Percentiles rank a stretch among this genome's conserved stretches.
These are phyloP conservation scores for Wickerhamomyces rabaulensis DNA, from an alignment of 805 yeast species.

Conservation along the genomic window DNA sequence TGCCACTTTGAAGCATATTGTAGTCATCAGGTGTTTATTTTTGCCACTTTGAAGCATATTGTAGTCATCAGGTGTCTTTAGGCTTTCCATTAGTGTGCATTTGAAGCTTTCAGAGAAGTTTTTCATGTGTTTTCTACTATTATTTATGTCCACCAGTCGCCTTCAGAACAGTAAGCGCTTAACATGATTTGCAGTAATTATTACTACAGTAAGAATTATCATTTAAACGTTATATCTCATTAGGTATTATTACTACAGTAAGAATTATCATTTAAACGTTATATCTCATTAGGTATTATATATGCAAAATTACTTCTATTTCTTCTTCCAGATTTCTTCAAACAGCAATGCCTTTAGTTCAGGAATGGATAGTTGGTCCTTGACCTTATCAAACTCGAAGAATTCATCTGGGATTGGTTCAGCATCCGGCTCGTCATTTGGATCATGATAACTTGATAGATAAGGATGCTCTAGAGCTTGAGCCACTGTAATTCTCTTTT, in stretches of 20 bases:
- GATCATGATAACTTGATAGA: conserved; percentile 84
- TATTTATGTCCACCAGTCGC: too few species aligned
- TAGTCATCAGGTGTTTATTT: not conserved
- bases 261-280: not conserved
- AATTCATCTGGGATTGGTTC: conserved; percentile 80
- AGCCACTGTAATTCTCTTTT: conserved; percentile 73
- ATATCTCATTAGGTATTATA: not conserved
- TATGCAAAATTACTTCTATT: not conserved
- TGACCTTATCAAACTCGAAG: conserved; percentile 81
- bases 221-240: not conserved
- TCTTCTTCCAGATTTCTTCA: conserved; percentile 50
- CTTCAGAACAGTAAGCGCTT: too few species aligned
- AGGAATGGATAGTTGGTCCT: conserved; percentile 69
- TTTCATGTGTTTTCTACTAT: too few species aligned
- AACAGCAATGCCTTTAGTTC: conserved; percentile 77
- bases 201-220: too few species aligned
- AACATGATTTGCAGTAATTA: too few species aligned
- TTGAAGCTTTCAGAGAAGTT: too few species aligned
- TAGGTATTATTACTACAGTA: not conserved
- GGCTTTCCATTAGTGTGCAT: not conserved
- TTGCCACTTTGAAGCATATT: too few species aligned
- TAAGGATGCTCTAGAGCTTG: conserved; percentile 87
- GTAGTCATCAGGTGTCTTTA: too few species aligned
- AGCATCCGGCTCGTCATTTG: conserved; percentile 86
- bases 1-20: too few species aligned